Conservation (phyloP, 169 alveolate species). For the Cyclospora cayetanensis region DNA sequence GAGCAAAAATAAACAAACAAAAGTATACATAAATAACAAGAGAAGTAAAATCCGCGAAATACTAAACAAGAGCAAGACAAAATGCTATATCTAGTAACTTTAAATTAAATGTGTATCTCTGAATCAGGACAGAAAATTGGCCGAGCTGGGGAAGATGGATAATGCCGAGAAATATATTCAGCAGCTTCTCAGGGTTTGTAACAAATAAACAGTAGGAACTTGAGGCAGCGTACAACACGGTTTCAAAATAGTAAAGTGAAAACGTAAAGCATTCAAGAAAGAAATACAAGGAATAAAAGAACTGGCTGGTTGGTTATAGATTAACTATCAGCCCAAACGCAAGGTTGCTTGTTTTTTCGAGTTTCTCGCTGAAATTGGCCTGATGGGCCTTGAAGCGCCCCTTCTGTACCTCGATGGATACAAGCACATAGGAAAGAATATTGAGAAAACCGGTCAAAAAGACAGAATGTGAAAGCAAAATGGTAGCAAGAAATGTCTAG, state of each 20-base stretch:
- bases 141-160: neutral
- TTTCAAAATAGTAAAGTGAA: neutral
- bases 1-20: neutral
- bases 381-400: too few species aligned
- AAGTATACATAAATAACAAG: neutral
- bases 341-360: too few species aligned
- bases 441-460: too few species aligned
- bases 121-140: slow-evolving; percentile 29
- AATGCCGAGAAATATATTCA: slow-evolving; percentile 12
- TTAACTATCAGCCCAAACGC: too few species aligned
- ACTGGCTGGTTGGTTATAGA: too few species aligned
- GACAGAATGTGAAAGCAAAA: neutral
- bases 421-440: too few species aligned
- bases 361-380: too few species aligned
- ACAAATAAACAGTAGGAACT: neutral
- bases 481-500: neutral
- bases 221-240: too few species aligned
- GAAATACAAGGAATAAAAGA: too few species aligned
- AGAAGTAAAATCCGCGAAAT: neutral
- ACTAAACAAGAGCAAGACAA: neutral
- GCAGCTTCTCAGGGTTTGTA: slow-evolving; percentile 4
- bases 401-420: too few species aligned
- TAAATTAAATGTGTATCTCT: too few species aligned
- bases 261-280: neutral
- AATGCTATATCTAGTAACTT: neutral